phyloP scores from a whole-genome alignment of 768 basidiomycete species.

The Naematelia encephala region DNA sequence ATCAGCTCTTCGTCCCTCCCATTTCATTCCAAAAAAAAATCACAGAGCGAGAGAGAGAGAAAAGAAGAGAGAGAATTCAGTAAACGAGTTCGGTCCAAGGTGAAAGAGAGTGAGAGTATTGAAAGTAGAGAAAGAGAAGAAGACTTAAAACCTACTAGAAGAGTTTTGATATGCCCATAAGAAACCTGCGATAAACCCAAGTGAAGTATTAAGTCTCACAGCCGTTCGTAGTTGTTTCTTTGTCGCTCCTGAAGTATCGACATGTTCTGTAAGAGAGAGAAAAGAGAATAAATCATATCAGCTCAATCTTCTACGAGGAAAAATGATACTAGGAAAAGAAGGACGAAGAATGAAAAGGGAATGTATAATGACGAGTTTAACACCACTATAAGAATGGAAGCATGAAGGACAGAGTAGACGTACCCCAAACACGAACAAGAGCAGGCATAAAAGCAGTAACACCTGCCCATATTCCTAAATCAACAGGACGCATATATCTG shows the following conservation, averaged over 20 bases:
- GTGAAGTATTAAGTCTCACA: constrained; percentile 56
- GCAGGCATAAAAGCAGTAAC: constrained; percentile 76
- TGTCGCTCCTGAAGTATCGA: constrained; percentile 12
- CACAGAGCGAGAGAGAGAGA: not conserved
- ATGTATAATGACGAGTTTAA: not conserved
- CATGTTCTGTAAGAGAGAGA: too few relatives aligned
- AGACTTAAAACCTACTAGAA: constrained; percentile 60
- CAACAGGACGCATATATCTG: constrained; percentile 79
- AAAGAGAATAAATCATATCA: too few relatives aligned
- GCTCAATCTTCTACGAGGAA: not conserved
- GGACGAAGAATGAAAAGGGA: too few relatives aligned
- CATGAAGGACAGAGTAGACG: constrained; percentile 40
- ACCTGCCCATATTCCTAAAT: constrained; percentile 80
- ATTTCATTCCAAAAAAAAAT: too few relatives aligned
- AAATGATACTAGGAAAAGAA: not conserved
- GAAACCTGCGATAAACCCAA: constrained; percentile 90
- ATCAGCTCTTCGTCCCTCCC: too few relatives aligned
- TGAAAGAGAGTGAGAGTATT: not conserved
- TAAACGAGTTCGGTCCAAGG: not conserved
- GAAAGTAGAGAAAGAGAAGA: not conserved
- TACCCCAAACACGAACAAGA: constrained; percentile 79
- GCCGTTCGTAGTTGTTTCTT: constrained; percentile 43
- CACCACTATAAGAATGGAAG: not conserved
- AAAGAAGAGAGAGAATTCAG: not conserved
- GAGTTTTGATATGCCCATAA: constrained; percentile 87